phyloP scores from a whole-genome alignment of 352 stramenopile genomes.

The Globisporangium cederbergense region DNA sequence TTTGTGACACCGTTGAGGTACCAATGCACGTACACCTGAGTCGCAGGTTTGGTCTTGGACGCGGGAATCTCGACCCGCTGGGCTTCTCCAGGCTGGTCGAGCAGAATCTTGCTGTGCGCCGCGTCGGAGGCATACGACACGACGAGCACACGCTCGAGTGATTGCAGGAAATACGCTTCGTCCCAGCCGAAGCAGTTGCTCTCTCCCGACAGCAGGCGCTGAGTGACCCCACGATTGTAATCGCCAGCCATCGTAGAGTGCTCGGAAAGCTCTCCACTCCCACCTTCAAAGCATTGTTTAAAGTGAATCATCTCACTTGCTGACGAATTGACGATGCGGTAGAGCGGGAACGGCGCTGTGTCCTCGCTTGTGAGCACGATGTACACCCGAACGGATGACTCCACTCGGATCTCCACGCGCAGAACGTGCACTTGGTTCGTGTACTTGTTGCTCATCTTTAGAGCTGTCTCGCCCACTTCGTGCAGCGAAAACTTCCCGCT shows the following conservation, averaged over 20 bases:
- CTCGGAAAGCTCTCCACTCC: conserved; percentile 38
- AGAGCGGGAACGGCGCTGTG: conserved; percentile 53
- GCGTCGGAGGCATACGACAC: conserved; percentile 52
- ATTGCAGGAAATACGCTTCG: conserved; percentile 74
- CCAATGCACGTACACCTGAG: conserved; percentile 67
- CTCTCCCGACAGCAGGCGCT: conserved; percentile 66
- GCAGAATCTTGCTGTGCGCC: conserved; percentile 49
- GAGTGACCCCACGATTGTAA: conserved; percentile 62
- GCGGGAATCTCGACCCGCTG: conserved; percentile 62
- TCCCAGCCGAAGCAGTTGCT: conserved; percentile 84
- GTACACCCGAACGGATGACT: conserved; percentile 69
- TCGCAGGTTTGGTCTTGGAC: conserved; percentile 21
- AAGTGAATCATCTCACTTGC: conserved; percentile 69
- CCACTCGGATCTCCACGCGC: conserved; percentile 73
- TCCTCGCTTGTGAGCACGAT: conserved; percentile 76
- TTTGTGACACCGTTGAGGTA: conserved; percentile 83
- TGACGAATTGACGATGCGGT: conserved; percentile 80
- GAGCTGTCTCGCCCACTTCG: conserved; percentile 78
- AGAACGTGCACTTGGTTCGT: conserved; percentile 76
- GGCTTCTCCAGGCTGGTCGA: conserved; percentile 69
- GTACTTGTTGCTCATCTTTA: conserved; percentile 85
- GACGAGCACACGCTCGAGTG: conserved; percentile 54
- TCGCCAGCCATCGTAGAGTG: conserved; percentile 32
- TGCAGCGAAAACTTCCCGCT: conserved; percentile 81
- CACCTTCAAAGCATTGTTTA: conserved; percentile 75